Base-by-base conservation (phyloP, 179 eudicot species). In the Pouteria campechiana region DNA sequence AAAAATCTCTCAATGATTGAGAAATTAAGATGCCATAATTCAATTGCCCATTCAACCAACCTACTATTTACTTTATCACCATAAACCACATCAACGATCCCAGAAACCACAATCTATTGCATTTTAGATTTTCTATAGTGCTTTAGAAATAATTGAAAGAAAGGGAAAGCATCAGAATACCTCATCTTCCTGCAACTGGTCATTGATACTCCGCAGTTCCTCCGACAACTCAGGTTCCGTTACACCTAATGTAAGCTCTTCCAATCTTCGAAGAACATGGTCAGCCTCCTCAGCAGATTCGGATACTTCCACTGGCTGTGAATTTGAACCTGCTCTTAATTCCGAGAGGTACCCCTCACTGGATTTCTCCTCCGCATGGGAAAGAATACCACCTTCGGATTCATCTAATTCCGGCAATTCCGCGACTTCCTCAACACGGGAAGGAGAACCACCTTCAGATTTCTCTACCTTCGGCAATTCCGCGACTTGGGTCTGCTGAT, bases 121-220 rank as follows among this genome's bases (percentile, higher is more conserved):
- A 20, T 4, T 25, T 5, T 7, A 23, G n/a, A n/a, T 4, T 24
- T 23, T 0, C 16, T 7, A 7, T n/a, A 1, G 6, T 22, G 22
- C 13, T 12, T 22, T 32, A n/a, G 8, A 17, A 30, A 48, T 22
- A 11, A 34, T 17, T 6, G 27, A 9, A 9, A 44, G 7, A 9
- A 7, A 5, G 17, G 21, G 32, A 31, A 40, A 35, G 7, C 22
- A 7, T 36, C 6, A 33, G 41, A 39, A 43, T 75, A 88, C 94
- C 92, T 88, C 94, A 60, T 89, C 95, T 47, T 78, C 77, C 58
- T 89, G 95, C 64, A 72, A 63, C 46, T 89, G 97, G 52, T 85
- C 83, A 65, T 88, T 88, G 24, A 69, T 63, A 35, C 44, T 58
- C 40, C 69, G 54, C 47, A 58, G 57, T 50, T 81, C 89, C 25